These are phyloP conservation scores for Acer campestre DNA, from an alignment of 345 rosid species.

Conservation along the genomic window DNA sequence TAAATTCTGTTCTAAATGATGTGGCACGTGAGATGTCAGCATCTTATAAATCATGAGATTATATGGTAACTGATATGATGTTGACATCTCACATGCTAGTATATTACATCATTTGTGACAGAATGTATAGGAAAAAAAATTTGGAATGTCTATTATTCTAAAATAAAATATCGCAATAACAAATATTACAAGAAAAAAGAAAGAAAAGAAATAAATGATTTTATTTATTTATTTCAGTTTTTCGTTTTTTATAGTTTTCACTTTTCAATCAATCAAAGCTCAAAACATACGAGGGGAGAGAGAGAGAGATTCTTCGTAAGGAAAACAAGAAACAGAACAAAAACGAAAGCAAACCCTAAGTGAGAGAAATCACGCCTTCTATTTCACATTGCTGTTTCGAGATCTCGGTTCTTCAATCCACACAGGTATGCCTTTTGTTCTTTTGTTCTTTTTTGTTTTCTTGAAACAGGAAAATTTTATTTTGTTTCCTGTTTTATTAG, in stretches of 20 bases:
- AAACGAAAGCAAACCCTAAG: constrained; percentile 19
- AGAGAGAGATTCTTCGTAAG: background rate
- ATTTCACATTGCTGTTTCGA: constrained; percentile 37
- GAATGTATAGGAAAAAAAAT: no score
- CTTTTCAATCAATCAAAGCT: constrained; percentile 16
- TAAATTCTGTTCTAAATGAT: no score
- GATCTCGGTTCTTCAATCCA: constrained; percentile 40
- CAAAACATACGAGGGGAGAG: constrained; percentile 26
- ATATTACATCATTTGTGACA: no score
- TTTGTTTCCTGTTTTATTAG: background rate
- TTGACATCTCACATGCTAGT: no score
- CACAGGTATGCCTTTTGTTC: constrained; percentile 23
- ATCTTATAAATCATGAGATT: no score
- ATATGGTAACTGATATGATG: no score
- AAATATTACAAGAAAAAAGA: no score
- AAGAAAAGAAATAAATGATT: no score
- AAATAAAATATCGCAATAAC: no score
- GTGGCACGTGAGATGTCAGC: no score
- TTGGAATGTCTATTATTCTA: no score
- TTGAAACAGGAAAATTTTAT: background rate
- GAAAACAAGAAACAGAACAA: background rate
- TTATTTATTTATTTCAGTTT: background rate
- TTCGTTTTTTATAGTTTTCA: background rate
- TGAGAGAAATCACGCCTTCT: constrained; percentile 12
- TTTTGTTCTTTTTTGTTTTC: no score